Evolutionary conservation across 768 basidiomycete genomes (phyloP).

Genomic region (Naganishia vaughanmartiniae): DNA sequence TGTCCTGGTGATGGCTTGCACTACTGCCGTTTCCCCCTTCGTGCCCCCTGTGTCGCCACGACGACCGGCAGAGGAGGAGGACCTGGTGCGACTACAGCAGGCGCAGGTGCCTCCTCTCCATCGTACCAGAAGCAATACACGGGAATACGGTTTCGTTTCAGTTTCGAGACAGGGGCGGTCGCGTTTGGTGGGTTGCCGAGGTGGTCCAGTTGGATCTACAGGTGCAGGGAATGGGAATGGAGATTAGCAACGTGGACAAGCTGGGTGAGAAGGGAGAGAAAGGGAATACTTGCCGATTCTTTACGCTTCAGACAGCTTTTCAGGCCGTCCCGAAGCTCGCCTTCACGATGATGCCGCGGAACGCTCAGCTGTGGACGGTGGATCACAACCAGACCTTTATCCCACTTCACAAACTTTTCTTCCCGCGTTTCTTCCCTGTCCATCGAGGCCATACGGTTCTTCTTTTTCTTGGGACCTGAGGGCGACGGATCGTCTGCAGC

Average conservation of each 20-base stretch:
- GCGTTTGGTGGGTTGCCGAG: constrained; percentile 45
- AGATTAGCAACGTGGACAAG: too few species aligned
- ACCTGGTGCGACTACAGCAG: neutral
- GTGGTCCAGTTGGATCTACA: constrained; percentile 43
- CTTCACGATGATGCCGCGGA: constrained; percentile 17
- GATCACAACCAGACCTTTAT: constrained; percentile 47
- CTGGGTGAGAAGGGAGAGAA: too few species aligned
- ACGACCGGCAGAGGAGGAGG: neutral
- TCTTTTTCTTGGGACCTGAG: constrained; percentile 22
- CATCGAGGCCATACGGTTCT: constrained; percentile 11
- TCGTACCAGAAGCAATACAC: constrained; percentile 27
- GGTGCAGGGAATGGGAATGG: neutral
- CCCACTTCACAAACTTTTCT: constrained; percentile 46
- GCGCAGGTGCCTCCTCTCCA: constrained; percentile 20
- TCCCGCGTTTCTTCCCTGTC: neutral
- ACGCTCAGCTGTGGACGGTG: constrained; percentile 2
- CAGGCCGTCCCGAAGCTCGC: neutral
- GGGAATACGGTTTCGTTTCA: constrained; percentile 20
- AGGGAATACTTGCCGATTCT: neutral
- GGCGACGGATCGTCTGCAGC: constrained; percentile 4
- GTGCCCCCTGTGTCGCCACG: neutral
- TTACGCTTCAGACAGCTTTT: constrained; percentile 35
- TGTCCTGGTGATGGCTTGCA: neutral
- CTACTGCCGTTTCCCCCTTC: constrained; percentile 9
- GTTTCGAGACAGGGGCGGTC: constrained; percentile 2